Evolutionary conservation across 2,329 filamentous ascomycete genomes (phyloP), one percentile per base, ranked within the genome.

Genomic region (Phyllachora maydis): DNA sequence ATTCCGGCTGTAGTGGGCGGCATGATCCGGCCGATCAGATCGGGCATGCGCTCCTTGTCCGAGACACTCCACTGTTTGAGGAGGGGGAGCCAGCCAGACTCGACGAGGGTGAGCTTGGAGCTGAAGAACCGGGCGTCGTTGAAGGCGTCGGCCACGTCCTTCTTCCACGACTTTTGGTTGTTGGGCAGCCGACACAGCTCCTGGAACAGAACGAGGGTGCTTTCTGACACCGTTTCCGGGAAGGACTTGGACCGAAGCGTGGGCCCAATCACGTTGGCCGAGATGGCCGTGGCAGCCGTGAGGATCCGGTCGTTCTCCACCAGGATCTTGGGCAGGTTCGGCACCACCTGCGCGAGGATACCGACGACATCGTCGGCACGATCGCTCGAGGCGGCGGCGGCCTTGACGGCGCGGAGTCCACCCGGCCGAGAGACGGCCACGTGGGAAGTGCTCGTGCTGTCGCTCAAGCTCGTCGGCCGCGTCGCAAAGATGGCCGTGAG

Each of bases 401-500:
- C 16, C 23, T 29, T 13, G 28, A 22, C 5, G n/a, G n/a, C n/a
- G n/a, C n/a, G n/a, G n/a, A n/a, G n/a, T n/a, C n/a, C n/a, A n/a
- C n/a, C n/a, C n/a, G n/a, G n/a, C n/a, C n/a, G n/a, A n/a, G n/a
- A n/a, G n/a, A n/a, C n/a, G 3, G 42, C 31, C 3, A 35, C 30
- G 6, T 8, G 19, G 10, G 23, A 29, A 11, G 45, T 44, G 24
- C 36, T 45, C 10, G 50, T 43, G 8, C 41, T 38, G 18, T 78
- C 73, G 1, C 68, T 50, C 33, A 81, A 75, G 3, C 68, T 71
- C 34, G 81, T 59, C 1, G 83, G 81, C 19, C 79, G 68, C 6
- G 81, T 90, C 0, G 88, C 92, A 42, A 95, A 93, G 3, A 90
- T 75, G n/a, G 85, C 88, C 4, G 83, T 78, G 9, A 98, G 59